Evolutionary conservation across 345 rosid genomes (phyloP), one percentile per base, ranked within the genome.

Genomic region (Moringa oleifera): DNA sequence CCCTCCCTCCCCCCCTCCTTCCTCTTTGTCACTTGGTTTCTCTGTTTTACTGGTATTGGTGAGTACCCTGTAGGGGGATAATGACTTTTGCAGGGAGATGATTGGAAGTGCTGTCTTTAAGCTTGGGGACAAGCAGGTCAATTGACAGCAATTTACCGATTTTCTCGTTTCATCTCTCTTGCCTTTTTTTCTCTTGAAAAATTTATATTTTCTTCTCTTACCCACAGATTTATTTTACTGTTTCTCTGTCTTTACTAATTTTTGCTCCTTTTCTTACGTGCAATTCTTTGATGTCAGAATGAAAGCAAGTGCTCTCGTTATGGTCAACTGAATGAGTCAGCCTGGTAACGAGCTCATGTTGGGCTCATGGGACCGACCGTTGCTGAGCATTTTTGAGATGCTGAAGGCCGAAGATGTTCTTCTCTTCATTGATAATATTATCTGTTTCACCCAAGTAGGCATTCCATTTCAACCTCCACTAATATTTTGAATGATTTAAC

Each of bases 261-360:
- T 57, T 56, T 62, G 0, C 15, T 63, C 11, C 45, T 15, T 55
- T 18, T 31, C 7, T 23, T 3, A n/a, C n/a, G n/a, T n/a, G n/a
- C n/a, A n/a, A n/a, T n/a, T n/a, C n/a, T 19, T 15, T 51, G 1
- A 2, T 55, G 47, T 61, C 70, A 93, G 98, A 72, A 88, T 53
- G 99, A 90, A 6, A 94, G 97, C 89, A 90, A 94, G 67, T 90
- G 99, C 56, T 90, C 99, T 20, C 96, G 90, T 71, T 94, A 90
- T 12, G 97, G 99, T 68, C 99, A 94, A 94, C 90, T 94, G 99
- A 94, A 94, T 66, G 99, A 94, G 77, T 96, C 99, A n/a, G 63
- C 99, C 97, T 18, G 99, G 99, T 86, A 97, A 18, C 97, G 97
- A 83, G 99, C 97, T 50, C 99, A 97, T 81, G 99, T 94, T 70